Evolutionary conservation across 1,284 basidiomycete genomes (phyloP).

Genomic region (Rhodotorula sp.): DNA sequence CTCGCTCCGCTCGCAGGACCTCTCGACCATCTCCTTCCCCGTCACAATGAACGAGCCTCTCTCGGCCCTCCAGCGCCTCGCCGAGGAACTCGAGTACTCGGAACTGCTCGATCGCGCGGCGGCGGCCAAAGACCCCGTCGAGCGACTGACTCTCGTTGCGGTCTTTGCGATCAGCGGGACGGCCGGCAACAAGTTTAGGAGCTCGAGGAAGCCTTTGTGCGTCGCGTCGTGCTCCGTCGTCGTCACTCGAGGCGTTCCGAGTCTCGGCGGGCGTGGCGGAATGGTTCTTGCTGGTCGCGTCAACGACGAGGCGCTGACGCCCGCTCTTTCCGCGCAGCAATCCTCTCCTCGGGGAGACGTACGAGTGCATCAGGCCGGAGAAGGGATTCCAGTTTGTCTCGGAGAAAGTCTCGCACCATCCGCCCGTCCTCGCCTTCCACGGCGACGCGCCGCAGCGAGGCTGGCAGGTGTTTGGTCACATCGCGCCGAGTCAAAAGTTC

Average conservation of each 20-base stretch:
- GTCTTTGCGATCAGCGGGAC: slow-evolving; percentile 81
- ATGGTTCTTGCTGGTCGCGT: too few species aligned
- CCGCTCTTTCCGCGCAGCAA: slow-evolving; percentile 57
- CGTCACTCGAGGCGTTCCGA: neutral
- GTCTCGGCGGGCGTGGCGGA: neutral
- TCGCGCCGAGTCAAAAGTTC: slow-evolving; percentile 78
- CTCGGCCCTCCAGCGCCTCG: slow-evolving; percentile 66
- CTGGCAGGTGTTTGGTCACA: slow-evolving; percentile 63
- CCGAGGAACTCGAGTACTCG: slow-evolving; percentile 81
- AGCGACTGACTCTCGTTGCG: slow-evolving; percentile 72
- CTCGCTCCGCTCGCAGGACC: slow-evolving; percentile 58
- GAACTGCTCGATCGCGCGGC: slow-evolving; percentile 62
- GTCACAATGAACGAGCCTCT: slow-evolving; percentile 87
- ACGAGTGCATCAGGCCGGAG: slow-evolving; percentile 68
- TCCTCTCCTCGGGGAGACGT: slow-evolving; percentile 84
- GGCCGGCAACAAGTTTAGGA: slow-evolving; percentile 65
- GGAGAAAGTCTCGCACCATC: slow-evolving; percentile 85
- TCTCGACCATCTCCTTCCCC: slow-evolving; percentile 79
- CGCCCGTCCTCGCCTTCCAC: slow-evolving; percentile 74
- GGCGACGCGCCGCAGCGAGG: slow-evolving; percentile 66
- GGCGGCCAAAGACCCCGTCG: slow-evolving; percentile 61
- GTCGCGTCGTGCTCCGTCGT: slow-evolving; percentile 46
- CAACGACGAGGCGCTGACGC: neutral
- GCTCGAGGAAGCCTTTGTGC: slow-evolving; percentile 82
- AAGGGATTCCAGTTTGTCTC: slow-evolving; percentile 65